phyloP scores from a whole-genome alignment of 2,329 filamentous ascomycete genomes.

The Aspergillus chevalieri region DNA sequence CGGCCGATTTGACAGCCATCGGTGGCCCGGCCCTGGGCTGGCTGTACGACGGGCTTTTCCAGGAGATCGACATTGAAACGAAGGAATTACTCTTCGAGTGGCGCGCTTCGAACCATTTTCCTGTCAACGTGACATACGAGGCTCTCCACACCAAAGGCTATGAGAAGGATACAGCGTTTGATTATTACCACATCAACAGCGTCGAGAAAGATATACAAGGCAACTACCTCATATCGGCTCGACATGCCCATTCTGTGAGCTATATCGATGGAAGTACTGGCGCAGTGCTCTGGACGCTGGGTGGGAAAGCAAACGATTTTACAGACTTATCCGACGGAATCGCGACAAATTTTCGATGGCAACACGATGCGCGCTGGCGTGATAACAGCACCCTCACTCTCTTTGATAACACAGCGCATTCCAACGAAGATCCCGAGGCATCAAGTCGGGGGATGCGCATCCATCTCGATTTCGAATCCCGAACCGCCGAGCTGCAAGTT shows the following conservation, averaged over 20 bases:
- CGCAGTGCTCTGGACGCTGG: slow-evolving; percentile 49
- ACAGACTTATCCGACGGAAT: slow-evolving; percentile 36
- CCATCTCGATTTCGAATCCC: slow-evolving; percentile 31
- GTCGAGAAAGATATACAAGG: slow-evolving; percentile 47
- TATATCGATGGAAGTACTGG: slow-evolving; percentile 46
- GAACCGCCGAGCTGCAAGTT: slow-evolving; percentile 35
- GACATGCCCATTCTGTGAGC: slow-evolving; percentile 44
- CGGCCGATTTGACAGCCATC: slow-evolving; percentile 21
- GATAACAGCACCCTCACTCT: slow-evolving; percentile 25
- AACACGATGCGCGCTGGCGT: slow-evolving; percentile 46
- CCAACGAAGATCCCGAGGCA: slow-evolving; percentile 10
- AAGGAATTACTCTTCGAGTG: slow-evolving; percentile 31
- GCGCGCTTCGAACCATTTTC: slow-evolving; percentile 29
- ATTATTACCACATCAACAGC: slow-evolving; percentile 55
- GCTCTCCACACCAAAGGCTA: slow-evolving; percentile 4
- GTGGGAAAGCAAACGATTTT: slow-evolving; percentile 46
- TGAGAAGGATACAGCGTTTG: slow-evolving; percentile 34
- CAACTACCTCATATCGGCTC: slow-evolving; percentile 51
- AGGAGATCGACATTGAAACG: slow-evolving; percentile 32
- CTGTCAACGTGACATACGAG: slow-evolving; percentile 17
- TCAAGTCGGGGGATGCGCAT: slow-evolving; percentile 42
- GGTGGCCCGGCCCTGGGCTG: slow-evolving; percentile 23
- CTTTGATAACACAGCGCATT: slow-evolving; percentile 33
- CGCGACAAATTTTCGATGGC: slow-evolving; percentile 35
- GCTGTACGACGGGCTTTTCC: slow-evolving; percentile 25